Evolutionary conservation across 306 rosid species (phyloP).

Genomic region (Comarum palustre): DNA sequence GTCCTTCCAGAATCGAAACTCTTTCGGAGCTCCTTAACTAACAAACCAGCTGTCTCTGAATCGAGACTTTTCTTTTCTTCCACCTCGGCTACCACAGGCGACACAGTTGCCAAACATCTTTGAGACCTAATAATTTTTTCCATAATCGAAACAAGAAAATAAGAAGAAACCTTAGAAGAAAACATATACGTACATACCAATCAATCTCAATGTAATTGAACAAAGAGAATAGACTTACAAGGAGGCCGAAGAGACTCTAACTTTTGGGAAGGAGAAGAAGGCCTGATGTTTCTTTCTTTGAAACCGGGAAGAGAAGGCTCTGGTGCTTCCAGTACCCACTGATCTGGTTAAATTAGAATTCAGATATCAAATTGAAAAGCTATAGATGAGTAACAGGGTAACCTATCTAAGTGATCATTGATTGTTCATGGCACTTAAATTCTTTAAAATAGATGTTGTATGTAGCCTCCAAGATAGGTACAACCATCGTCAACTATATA

Average conservation of each 20-base stretch:
- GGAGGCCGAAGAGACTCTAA: conserved; percentile 1
- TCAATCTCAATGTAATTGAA: background rate
- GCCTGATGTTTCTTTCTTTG: background rate
- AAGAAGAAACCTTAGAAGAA: background rate
- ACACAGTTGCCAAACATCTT: conserved; percentile 50
- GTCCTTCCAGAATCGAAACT: conserved; percentile 59
- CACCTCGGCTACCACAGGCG: conserved; percentile 32
- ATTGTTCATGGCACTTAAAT: background rate
- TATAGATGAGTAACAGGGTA: background rate
- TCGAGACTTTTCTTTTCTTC: conserved; percentile 44
- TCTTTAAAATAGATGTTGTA: background rate
- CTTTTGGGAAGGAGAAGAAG: conserved; percentile 4
- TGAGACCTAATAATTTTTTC: too few relatives aligned
- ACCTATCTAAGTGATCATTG: background rate
- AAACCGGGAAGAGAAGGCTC: background rate
- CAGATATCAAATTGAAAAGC: background rate
- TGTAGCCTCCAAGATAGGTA: background rate
- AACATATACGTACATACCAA: background rate
- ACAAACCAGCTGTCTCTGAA: conserved; percentile 40
- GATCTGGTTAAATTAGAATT: conserved; percentile 4
- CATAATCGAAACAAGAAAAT: background rate
- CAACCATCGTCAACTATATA: background rate
- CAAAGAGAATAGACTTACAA: background rate
- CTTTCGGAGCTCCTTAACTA: conserved; percentile 53
- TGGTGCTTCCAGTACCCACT: conserved; percentile 8